Conservation (phyloP, 139 green algal genomes). For the Desmodesmus armatus region DNA sequence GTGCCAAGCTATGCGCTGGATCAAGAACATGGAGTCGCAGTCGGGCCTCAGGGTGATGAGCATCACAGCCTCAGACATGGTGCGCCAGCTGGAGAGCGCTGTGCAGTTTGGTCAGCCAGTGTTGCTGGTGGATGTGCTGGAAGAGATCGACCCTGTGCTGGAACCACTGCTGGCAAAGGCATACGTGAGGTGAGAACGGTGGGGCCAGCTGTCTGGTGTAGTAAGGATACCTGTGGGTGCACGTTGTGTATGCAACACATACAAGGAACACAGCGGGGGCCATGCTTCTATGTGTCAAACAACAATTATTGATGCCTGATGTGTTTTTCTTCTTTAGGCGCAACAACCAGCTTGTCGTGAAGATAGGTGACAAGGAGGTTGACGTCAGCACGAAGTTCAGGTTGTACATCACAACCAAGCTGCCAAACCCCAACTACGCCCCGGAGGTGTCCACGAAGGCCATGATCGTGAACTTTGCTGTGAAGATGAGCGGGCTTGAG, state of each 20-base stretch:
- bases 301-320: too few relatives aligned
- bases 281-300: too few relatives aligned
- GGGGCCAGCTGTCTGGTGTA: constrained; percentile 79
- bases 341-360: constrained; percentile 70
- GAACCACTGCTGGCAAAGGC: constrained; percentile 85
- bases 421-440: constrained; percentile 89
- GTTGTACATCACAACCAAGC: constrained; percentile 93
- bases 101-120: constrained; percentile 70
- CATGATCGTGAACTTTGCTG: constrained; percentile 86
- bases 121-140: constrained; percentile 87
- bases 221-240: background rate
- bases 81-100: constrained; percentile 69
- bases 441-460: constrained; percentile 89
- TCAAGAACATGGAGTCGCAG: constrained; percentile 85
- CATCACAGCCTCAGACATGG: constrained; percentile 79
- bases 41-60: constrained; percentile 78
- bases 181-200: constrained; percentile 79
- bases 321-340: too few relatives aligned
- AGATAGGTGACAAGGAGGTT: constrained; percentile 90
- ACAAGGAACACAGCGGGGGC: background rate
- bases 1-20: constrained; percentile 87
- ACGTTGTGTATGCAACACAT: background rate
- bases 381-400: constrained; percentile 89
- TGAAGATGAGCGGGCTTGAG: constrained; percentile 86
- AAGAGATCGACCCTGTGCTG: constrained; percentile 90